Percentiles rank a stretch among this genome's conserved stretches.
These are phyloP conservation scores for Chaetomium strumarium DNA, from an alignment of 2,329 filamentous ascomycete genomes.

Conservation along the genomic window DNA sequence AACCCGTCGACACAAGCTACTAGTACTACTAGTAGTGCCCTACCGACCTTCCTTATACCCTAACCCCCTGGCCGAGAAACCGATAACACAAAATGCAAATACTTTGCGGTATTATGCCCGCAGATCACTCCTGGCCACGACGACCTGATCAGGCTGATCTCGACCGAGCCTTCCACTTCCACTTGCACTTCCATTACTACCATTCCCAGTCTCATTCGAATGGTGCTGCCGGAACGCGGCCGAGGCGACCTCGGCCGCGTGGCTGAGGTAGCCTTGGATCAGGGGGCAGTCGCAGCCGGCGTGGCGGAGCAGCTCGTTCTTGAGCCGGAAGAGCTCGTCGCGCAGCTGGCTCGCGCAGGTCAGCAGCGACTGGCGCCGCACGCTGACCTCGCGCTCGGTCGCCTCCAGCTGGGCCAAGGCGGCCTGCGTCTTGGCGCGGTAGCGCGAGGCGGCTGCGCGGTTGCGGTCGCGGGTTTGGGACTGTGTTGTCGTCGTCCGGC, in stretches of 20 bases:
- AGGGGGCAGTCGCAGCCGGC: constrained; percentile 25
- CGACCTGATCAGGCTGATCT: too few relatives aligned
- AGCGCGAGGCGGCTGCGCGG: constrained; percentile 28
- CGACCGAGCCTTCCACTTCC: not conserved
- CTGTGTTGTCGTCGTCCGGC: not conserved
- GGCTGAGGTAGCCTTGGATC: constrained; percentile 27
- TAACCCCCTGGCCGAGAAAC: not conserved
- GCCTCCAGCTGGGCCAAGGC: constrained; percentile 25
- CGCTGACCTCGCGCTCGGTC: constrained; percentile 18
- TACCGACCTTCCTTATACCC: too few relatives aligned
- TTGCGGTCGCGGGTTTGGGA: constrained; percentile 19
- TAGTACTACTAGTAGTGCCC: too few relatives aligned
- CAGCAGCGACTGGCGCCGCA: constrained; percentile 19
- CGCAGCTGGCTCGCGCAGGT: constrained; percentile 21
- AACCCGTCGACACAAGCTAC: too few relatives aligned
- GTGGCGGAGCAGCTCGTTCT: constrained; percentile 28
- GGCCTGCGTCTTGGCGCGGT: constrained; percentile 29
- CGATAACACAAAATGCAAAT: too few relatives aligned
- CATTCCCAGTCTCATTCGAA: not conserved
- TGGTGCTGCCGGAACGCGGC: not conserved
- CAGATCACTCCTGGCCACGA: not conserved
- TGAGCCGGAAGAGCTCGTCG: constrained; percentile 30
- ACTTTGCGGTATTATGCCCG: too few relatives aligned
- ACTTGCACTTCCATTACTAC: not conserved
- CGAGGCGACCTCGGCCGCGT: constrained; percentile 16